Evolutionary conservation across 2,329 filamentous ascomycete species (phyloP).

Genomic region (Cladophialophora carrionii): DNA sequence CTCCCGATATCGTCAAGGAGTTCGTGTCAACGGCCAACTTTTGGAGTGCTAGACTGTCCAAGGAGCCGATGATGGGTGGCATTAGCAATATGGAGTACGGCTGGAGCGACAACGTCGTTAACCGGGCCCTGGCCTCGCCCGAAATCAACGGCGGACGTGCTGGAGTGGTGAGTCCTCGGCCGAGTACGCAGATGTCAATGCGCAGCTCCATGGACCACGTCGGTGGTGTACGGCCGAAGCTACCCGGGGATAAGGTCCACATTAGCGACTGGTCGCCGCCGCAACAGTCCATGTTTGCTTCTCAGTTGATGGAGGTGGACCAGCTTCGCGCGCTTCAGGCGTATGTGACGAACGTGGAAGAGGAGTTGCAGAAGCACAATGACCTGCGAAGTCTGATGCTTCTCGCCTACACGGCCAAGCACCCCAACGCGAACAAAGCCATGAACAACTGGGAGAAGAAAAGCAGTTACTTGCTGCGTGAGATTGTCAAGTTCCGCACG

Average conservation of each 20-base stretch:
- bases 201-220: conserved; percentile 69
- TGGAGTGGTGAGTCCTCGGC: conserved; percentile 52
- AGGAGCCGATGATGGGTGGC: conserved; percentile 87
- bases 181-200: conserved; percentile 64
- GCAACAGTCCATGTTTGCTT: conserved; percentile 85
- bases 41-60: conserved; percentile 92
- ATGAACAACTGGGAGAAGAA: conserved; percentile 98
- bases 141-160: conserved; percentile 41
- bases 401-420: conserved; percentile 82
- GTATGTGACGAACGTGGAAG: conserved; percentile 85
- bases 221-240: conserved; percentile 62
- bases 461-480: conserved; percentile 83
- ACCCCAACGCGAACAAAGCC: conserved; percentile 77
- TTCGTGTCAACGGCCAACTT: conserved; percentile 96
- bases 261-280: conserved; percentile 90
- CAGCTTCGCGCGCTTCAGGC: conserved; percentile 73
- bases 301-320: conserved; percentile 74
- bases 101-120: conserved; percentile 85
- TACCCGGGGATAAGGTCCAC: conserved; percentile 81
- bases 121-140: conserved; percentile 70
- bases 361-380: conserved; percentile 84
- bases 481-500: conserved; percentile 95
- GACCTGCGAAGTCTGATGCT: conserved; percentile 84
- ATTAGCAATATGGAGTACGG: conserved; percentile 98
- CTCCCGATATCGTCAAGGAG: conserved; percentile 89